A percentile compares a stretch with the other conserved stretches of the same genome.
Conservation (phyloP, 116 monocot genomes). For the Zostera marina region DNA sequence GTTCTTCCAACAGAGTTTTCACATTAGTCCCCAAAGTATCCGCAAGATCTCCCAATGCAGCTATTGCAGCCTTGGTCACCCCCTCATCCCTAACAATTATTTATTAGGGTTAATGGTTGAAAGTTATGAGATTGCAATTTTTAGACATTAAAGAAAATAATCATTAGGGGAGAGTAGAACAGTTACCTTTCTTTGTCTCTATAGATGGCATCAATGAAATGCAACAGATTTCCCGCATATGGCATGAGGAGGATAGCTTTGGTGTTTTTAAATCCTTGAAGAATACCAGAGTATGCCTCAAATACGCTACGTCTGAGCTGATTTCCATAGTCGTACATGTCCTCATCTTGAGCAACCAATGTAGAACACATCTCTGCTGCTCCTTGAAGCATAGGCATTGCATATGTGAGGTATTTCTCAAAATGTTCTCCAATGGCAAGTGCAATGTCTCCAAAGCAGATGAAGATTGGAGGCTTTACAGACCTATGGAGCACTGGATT, state of each 20-base stretch:
- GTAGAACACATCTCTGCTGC: constrained; percentile 48
- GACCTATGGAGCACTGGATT: constrained; percentile 33
- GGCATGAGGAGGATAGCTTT: constrained; percentile 35
- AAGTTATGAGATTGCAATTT: no score
- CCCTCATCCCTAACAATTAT: constrained; percentile 43
- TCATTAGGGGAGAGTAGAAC: no score
- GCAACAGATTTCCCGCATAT: constrained; percentile 41
- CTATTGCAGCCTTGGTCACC: constrained; percentile 78
- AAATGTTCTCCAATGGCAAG: constrained; percentile 45
- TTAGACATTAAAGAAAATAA: no score
- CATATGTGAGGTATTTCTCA: constrained; percentile 45
- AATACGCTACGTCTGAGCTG: constrained; percentile 59
- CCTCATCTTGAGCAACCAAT: constrained; percentile 43
- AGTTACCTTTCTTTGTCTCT: constrained; percentile 51
- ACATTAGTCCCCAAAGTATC: constrained; percentile 57
- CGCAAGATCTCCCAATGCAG: constrained; percentile 71
- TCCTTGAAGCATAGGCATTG: constrained; percentile 60
- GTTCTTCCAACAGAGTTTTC: constrained; percentile 42
- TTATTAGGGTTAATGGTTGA: no score
- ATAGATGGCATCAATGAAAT: constrained; percentile 57
- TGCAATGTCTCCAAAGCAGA: constrained; percentile 49
- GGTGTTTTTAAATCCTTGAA: constrained; percentile 51
- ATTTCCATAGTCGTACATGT: constrained; percentile 58
- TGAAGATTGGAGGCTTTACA: constrained; percentile 51
- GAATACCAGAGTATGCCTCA: constrained; percentile 73